These are phyloP conservation scores for Coniochaeta sp. DNA, from an alignment of 2,329 filamentous ascomycete species.

Conservation along the genomic window DNA sequence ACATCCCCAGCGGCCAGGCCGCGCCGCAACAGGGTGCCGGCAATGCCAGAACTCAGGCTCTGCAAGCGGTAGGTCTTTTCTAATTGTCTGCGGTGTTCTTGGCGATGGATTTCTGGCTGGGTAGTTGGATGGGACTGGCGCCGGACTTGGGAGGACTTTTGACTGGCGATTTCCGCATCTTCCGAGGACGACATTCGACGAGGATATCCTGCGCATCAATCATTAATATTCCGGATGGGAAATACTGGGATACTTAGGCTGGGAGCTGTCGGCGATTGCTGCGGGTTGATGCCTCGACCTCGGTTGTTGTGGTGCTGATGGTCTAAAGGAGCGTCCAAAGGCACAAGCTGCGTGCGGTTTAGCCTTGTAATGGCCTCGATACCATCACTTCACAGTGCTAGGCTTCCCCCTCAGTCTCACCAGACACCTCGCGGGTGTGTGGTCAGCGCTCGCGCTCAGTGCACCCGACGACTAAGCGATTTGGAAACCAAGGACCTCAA, in stretches of 20 bases:
- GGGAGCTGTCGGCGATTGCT: background rate
- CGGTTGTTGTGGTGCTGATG: background rate
- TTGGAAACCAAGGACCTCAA: background rate
- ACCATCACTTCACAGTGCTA: background rate
- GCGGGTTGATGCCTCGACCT: background rate
- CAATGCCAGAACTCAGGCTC: constrained; percentile 51
- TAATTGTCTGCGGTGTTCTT: constrained; percentile 8
- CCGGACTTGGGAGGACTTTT: background rate
- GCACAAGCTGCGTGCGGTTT: background rate
- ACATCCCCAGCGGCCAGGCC: constrained; percentile 67
- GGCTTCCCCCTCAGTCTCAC: background rate
- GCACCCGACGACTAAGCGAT: background rate
- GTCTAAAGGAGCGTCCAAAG: background rate
- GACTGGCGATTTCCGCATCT: background rate
- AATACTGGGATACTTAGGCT: background rate
- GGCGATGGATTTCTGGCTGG: constrained; percentile 1
- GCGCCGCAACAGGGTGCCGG: constrained; percentile 33
- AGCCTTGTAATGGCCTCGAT: background rate
- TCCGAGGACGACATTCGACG: background rate
- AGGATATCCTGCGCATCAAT: background rate
- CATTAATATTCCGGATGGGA: background rate
- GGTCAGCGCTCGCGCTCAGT: background rate
- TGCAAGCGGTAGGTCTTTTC: constrained; percentile 73
- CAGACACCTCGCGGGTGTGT: background rate
- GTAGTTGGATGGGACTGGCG: background rate